phyloP scores from a whole-genome alignment of 345 rosid genomes.

The Orychophragmus violaceus region DNA sequence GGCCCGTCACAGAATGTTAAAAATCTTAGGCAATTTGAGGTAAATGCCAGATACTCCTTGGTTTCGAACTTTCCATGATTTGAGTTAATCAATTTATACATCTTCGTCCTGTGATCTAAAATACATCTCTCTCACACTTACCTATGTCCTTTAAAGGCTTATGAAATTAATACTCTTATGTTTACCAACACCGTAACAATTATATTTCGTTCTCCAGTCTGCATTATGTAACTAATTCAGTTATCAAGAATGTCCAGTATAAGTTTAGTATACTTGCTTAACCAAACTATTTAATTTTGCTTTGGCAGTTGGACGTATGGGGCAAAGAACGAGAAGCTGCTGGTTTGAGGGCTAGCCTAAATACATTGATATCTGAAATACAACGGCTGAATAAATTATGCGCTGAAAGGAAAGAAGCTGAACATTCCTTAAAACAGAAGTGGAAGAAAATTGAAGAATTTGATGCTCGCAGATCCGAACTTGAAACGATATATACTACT shows the following conservation, averaged over 20 bases:
- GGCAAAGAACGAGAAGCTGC: constrained; percentile 81
- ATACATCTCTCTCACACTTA: neutral
- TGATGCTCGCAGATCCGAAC: constrained; percentile 85
- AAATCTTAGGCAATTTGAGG: constrained; percentile 77
- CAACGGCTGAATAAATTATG: constrained; percentile 70
- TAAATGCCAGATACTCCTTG: constrained; percentile 16
- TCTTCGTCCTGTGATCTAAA: neutral
- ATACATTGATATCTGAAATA: constrained; percentile 73
- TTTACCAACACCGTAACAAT: neutral
- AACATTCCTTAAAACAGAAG: constrained; percentile 75
- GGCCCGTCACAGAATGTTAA: constrained; percentile 59
- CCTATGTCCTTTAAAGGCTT: neutral
- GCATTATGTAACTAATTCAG: neutral
- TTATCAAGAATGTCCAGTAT: neutral
- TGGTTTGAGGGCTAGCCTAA: constrained; percentile 80
- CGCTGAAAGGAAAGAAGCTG: constrained; percentile 92
- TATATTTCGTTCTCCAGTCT: neutral
- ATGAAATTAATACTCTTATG: neutral
- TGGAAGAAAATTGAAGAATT: constrained; percentile 95
- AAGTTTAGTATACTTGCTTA: constrained; percentile 5
- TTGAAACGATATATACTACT: constrained; percentile 71
- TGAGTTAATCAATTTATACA: neutral
- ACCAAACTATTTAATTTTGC: neutral
- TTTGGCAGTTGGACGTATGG: constrained; percentile 79
- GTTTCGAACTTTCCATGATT: neutral